Conservation (phyloP, 441 rosid species). For the Euphorbia schlechtendalii region DNA sequence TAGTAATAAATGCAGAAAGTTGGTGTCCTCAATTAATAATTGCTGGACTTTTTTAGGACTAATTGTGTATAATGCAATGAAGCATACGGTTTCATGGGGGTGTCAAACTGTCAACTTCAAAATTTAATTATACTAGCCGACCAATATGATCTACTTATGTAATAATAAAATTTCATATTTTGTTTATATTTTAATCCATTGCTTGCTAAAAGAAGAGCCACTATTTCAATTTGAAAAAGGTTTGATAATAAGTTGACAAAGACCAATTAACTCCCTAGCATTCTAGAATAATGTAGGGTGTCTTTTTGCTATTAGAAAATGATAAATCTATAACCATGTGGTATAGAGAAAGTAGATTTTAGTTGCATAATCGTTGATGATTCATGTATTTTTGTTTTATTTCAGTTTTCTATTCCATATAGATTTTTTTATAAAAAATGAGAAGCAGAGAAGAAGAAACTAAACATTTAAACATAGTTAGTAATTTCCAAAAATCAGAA, state of each 20-base stretch:
- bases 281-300: too few species aligned
- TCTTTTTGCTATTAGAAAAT: too few species aligned
- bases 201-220: not conserved
- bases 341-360: too few species aligned
- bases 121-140: conserved; percentile 4
- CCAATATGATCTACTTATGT: not conserved
- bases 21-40: conserved; percentile 7
- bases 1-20: conserved; percentile 7
- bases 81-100: conserved; percentile 9
- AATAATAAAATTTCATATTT: conserved; percentile 1
- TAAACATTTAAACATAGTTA: too few species aligned
- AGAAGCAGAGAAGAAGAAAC: too few species aligned
- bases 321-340: too few species aligned
- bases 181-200: not conserved
- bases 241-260: conserved; percentile 1
- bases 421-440: too few species aligned
- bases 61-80: conserved; percentile 3
- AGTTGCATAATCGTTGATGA: too few species aligned
- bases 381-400: too few species aligned
- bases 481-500: too few species aligned
- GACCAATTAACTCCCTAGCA: conserved; percentile 1
- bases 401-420: too few species aligned
- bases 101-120: not conserved
- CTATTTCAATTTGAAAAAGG: not conserved
- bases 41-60: too few species aligned